A percentile compares a stretch with the other conserved stretches of the same genome.
Conservation (phyloP, 192 early-diverging fungal genomes). For the Irineochytrium annulatum region DNA sequence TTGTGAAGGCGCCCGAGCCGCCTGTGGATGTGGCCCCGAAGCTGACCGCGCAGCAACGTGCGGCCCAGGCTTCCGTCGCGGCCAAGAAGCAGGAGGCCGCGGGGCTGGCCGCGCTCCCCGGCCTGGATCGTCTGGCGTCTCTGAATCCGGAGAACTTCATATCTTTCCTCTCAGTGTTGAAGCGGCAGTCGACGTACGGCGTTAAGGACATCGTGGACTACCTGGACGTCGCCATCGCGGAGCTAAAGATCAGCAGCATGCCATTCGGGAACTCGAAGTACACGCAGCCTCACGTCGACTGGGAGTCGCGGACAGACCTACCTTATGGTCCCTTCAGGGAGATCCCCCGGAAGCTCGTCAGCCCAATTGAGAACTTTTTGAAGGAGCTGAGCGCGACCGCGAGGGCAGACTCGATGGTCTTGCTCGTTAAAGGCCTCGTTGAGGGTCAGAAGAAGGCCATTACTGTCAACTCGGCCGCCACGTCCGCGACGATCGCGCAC, state of each 20-base stretch:
- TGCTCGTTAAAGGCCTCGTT: neutral
- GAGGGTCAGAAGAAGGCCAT: neutral
- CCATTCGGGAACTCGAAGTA: neutral
- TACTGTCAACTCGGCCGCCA: neutral
- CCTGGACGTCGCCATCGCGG: neutral
- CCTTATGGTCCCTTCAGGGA: neutral
- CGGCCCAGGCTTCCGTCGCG: too few relatives aligned
- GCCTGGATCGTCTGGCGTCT: too few relatives aligned
- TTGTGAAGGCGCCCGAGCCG: too few relatives aligned
- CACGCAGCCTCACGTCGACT: neutral
- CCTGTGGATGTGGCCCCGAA: too few relatives aligned
- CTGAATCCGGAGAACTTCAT: too few relatives aligned
- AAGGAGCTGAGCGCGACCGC: neutral
- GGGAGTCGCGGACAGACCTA: neutral
- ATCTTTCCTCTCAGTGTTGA: too few relatives aligned
- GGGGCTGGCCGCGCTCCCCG: too few relatives aligned
- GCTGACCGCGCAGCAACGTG: too few relatives aligned
- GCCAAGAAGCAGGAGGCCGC: too few relatives aligned
- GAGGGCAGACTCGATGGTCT: neutral
- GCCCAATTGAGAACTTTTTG: neutral
- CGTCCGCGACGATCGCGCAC: neutral
- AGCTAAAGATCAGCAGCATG: neutral
- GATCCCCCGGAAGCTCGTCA: neutral
- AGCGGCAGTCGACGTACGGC: too few relatives aligned
- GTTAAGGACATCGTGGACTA: neutral